Conservation (phyloP, 345 rosid genomes). For the Aquilaria sinensis region DNA sequence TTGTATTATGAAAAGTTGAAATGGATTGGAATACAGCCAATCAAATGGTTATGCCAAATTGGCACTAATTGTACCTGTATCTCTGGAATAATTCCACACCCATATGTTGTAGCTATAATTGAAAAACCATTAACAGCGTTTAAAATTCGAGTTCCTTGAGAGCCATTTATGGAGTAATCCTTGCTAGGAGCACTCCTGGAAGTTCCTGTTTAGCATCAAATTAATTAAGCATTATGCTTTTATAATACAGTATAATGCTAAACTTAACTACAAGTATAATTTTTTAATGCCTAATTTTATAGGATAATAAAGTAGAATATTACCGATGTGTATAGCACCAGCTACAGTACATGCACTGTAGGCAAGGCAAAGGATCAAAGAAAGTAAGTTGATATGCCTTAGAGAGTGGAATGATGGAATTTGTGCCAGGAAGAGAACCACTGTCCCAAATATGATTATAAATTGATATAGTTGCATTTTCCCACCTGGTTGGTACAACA, state of each 20-base stretch:
- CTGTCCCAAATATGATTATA: conserved; percentile 33
- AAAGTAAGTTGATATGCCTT: conserved; percentile 48
- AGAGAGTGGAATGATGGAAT: conserved; percentile 61
- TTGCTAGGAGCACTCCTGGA: conserved; percentile 33
- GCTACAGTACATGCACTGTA: conserved; percentile 36
- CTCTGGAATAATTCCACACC: conserved; percentile 56
- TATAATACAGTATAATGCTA: no score
- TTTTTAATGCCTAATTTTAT: no score
- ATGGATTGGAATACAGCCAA: no score
- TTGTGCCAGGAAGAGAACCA: conserved; percentile 39
- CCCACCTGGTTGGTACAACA: conserved; percentile 33
- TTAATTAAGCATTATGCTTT: background rate
- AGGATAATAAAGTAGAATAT: background rate
- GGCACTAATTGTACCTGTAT: conserved; percentile 35
- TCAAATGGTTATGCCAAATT: no score
- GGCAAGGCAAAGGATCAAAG: conserved; percentile 38
- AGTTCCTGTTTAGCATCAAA: conserved; percentile 27
- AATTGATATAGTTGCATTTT: conserved; percentile 47
- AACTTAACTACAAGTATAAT: no score
- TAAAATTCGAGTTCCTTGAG: conserved; percentile 17
- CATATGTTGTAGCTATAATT: conserved; percentile 45
- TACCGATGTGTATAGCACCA: conserved; percentile 40
- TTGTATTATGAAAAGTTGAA: background rate
- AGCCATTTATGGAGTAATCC: conserved; percentile 39
- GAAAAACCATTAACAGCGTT: conserved; percentile 44